Evolutionary conservation across 192 early-diverging fungal species (phyloP), one percentile per base, ranked within the genome.

Genomic region (Backusella mclennaniae): DNA sequence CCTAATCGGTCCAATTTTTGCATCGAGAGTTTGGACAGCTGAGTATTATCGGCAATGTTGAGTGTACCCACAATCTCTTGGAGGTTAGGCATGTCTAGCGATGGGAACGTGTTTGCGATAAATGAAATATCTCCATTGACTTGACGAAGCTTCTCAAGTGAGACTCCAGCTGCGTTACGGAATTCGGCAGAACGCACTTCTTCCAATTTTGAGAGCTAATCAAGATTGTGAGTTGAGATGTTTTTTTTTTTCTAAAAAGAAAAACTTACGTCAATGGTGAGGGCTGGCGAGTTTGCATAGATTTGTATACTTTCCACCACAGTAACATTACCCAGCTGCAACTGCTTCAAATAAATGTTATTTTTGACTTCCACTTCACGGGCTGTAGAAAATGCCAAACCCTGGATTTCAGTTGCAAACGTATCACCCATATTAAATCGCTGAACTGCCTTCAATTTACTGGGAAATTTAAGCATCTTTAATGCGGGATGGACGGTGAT

Each of bases 51-150:
- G 46, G 84, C 85, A 19, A 91, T 82, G 15, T 88, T 90, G 29
- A 91, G 72, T 4, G 90, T 89, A 73, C 87, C 87, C 52, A 84
- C 77, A 35, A 89, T 84, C 23, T 71, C 75, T 31, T 76, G 74
- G 31, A 90, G 82, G 15, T 77, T 41, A 19, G 86, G 83, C 15
- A 87, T 75, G 26, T 77, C 77, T 70, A 93, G 79, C 29, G 85
- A 83, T 36, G 79, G 73, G 71, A 93, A 86, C 56, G 75, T 77
- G 73, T 89, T 93, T 72, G 86, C 85, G 75, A 89, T 85, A 74
- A 93, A 84, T 19, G 86, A 87, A 41, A 93, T 79, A 76, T 90
- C 89, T 31, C 89, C 84, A 21, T 59, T 52, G 46, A 90, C 86
- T 6, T 73, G 70, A 23, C 77, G 53, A 17, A 93, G 81, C 35